Percentiles rank a stretch among this genome's conserved stretches.
Conservation (phyloP, 2,329 filamentous ascomycete species). For the Fusarium sp. region DNA sequence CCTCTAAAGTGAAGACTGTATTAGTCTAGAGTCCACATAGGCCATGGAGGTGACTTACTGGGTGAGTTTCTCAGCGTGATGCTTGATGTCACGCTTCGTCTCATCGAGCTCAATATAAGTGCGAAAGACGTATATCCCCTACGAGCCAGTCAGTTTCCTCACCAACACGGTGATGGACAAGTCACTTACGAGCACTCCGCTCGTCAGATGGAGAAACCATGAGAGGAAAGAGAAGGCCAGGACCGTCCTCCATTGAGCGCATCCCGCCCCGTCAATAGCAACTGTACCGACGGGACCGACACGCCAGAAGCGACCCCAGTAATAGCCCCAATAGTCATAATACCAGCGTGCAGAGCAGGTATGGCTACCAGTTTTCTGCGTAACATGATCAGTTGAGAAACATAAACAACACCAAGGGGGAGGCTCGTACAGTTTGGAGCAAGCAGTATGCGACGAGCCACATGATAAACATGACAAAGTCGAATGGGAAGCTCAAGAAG, state of each 20-base stretch:
- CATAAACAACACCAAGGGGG: neutral
- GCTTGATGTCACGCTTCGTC: neutral
- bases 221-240: constrained; percentile 42
- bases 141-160: neutral
- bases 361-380: constrained; percentile 18
- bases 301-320: constrained; percentile 38
- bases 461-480: constrained; percentile 42
- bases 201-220: constrained; percentile 33
- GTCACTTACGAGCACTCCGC: constrained; percentile 33
- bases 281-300: constrained; percentile 22
- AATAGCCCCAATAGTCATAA: constrained; percentile 43
- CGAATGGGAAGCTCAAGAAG: constrained; percentile 40
- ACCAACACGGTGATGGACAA: too few relatives aligned
- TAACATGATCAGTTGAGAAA: neutral
- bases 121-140: constrained; percentile 24
- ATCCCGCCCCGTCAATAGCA: constrained; percentile 24
- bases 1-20: neutral
- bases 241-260: constrained; percentile 35
- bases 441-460: constrained; percentile 44
- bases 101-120: constrained; percentile 22
- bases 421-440: constrained; percentile 33
- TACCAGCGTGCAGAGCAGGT: constrained; percentile 38
- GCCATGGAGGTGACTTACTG: neutral
- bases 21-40: neutral
- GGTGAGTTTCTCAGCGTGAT: constrained; percentile 1